Base-by-base conservation (phyloP, 2,329 filamentous ascomycete genomes). In the Trichoderma lentiforme region DNA sequence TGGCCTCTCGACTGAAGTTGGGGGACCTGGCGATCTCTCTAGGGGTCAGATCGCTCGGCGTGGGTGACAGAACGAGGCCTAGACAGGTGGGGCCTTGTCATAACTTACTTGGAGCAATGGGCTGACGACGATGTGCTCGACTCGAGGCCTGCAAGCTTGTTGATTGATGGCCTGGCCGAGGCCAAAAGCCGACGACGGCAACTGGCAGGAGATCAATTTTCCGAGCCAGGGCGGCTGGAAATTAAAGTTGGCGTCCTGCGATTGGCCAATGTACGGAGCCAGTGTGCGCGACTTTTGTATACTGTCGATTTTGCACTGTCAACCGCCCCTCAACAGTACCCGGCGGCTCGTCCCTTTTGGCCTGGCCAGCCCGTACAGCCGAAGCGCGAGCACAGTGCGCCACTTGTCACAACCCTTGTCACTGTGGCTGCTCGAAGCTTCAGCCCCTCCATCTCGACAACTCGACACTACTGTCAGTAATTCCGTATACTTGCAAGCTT, bases 21-120 rank as follows among this genome's bases (percentile, higher is more conserved):
- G 63, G 64, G 70, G 65, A 47, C 56, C 71, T 72, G 58, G 66
- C 71, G 71, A 72, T 72, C 71, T 69, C 71, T 72, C 66, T 61
- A 69, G 58, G 71, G 51, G 71, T 30, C 66, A 72, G 71, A 72
- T 72, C 71, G 63, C 60, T 72, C 60, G 64, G 58, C 71, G 66
- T 60, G 57, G 21, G 66, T 64, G 47, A 64, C 66, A 72, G 60
- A 70, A 56, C 34, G 67, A 58, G 66, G 57, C n/a, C 66, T 58
- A 62, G 71, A 34, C 26, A 26, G 43, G 71, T 69, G 71, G 71
- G 57, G 64, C 18, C 68, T 57, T 56, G 68, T 64, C 68, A 70
- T 63, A 30, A 43, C 58, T 39, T 56, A 57, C 60, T 39, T 56
- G 56, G 18, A 64, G 68, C 43, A 51, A 69, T 53, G 66, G 56